These are phyloP conservation scores for Cornus controversa DNA, from an alignment of 148 eudicot genomes.

Conservation along the genomic window DNA sequence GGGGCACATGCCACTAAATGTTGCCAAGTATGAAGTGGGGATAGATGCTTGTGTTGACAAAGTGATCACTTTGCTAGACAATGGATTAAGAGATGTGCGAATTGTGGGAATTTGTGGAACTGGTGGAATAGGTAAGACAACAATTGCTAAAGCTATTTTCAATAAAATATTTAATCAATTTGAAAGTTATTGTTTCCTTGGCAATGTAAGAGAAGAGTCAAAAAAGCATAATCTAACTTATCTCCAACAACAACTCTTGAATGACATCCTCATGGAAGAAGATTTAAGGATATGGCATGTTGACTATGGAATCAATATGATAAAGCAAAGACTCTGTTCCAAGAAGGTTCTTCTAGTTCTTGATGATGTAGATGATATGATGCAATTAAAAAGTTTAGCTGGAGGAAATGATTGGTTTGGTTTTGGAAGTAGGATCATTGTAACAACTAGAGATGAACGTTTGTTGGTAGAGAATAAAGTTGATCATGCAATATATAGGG, in stretches of 20 bases:
- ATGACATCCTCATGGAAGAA: too few species aligned
- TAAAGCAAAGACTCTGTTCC: neutral
- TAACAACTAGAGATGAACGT: neutral
- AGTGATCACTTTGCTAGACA: too few species aligned
- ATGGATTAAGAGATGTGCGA: neutral
- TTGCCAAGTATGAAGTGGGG: neutral
- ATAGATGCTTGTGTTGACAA: neutral
- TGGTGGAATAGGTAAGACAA: slow-evolving; percentile 11
- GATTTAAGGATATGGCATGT: too few species aligned
- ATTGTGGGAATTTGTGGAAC: slow-evolving; percentile 1
- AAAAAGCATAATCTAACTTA: neutral
- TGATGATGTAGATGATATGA: slow-evolving; percentile 8
- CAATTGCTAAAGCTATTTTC: neutral
- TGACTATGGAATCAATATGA: too few species aligned
- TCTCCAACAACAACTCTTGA: neutral
- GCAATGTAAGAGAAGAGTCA: slow-evolving; percentile 1
- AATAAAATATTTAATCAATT: neutral
- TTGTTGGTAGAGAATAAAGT: neutral
- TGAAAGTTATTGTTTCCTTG: slow-evolving; percentile 1
- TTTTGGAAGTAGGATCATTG: slow-evolving; percentile 13
- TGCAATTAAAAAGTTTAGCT: neutral
- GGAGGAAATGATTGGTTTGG: neutral
- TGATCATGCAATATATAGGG: neutral
- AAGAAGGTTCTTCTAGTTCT: neutral
- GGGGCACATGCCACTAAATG: neutral